These are phyloP conservation scores for Candida cerambycidarum DNA, from an alignment of 805 yeast species.

Conservation along the genomic window DNA sequence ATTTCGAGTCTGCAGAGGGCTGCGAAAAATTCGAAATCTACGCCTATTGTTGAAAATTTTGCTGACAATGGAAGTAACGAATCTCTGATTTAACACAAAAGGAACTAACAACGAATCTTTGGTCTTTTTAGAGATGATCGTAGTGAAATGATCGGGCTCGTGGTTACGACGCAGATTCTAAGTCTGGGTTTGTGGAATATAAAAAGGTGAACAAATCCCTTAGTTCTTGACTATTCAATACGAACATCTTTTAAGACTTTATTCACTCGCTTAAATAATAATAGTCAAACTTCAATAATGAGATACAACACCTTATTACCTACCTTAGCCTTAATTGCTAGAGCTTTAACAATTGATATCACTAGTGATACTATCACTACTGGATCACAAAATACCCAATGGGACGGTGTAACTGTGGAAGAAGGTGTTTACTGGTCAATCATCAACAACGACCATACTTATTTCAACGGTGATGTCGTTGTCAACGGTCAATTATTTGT, in stretches of 20 bases:
- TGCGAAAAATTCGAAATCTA: too few relatives aligned
- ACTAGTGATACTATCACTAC: constrained; percentile 17
- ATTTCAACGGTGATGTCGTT: constrained; percentile 23
- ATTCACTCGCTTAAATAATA: constrained; percentile 12
- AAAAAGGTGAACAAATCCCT: too few relatives aligned
- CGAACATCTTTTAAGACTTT: neutral
- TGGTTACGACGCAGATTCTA: too few relatives aligned
- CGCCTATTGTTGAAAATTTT: too few relatives aligned
- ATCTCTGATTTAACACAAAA: too few relatives aligned
- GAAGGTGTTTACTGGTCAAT: constrained; percentile 29
- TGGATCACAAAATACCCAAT: constrained; percentile 15
- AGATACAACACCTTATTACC: constrained; percentile 14
- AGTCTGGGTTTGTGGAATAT: too few relatives aligned
- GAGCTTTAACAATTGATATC: constrained; percentile 15
- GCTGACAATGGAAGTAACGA: too few relatives aligned
- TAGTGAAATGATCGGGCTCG: too few relatives aligned
- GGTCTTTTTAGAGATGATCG: too few relatives aligned
- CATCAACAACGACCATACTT: constrained; percentile 22
- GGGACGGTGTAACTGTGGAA: constrained; percentile 22
- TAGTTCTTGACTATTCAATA: too few relatives aligned
- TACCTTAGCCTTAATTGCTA: constrained; percentile 17
- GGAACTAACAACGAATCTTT: too few relatives aligned
- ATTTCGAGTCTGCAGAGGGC: too few relatives aligned
- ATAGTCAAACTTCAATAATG: constrained; percentile 8
- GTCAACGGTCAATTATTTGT: constrained; percentile 26